A percentile compares a stretch with the other conserved stretches of the same genome.
Evolutionary conservation across 129 eudicot species (phyloP).

Genomic region (Rutidosis leptorrhynchoides): DNA sequence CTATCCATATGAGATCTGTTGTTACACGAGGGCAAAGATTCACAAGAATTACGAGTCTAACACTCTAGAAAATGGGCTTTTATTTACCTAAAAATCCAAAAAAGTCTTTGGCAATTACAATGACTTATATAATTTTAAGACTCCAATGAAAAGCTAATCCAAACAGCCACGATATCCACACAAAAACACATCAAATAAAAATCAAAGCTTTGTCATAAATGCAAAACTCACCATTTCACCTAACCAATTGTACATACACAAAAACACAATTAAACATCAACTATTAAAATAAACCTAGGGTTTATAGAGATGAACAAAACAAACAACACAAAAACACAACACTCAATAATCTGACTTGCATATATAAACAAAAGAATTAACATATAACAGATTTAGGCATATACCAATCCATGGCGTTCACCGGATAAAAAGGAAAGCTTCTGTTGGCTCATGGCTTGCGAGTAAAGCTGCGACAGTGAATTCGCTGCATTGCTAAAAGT

Average conservation of each 20-base stretch:
- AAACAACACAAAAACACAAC: neutral
- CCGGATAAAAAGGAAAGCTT: conserved; percentile 55
- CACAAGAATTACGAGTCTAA: neutral
- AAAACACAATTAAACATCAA: neutral
- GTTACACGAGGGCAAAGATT: neutral
- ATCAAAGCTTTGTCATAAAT: neutral
- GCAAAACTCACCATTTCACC: neutral
- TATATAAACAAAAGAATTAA: neutral
- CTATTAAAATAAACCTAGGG: neutral
- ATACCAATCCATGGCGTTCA: conserved; percentile 63
- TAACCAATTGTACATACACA: neutral
- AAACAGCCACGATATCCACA: neutral
- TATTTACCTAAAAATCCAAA: too few relatives aligned
- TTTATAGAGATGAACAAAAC: neutral
- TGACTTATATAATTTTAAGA: too few relatives aligned
- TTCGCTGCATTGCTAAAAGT: conserved; percentile 56
- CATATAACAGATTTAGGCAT: neutral
- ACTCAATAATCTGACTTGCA: neutral
- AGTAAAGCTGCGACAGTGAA: conserved; percentile 59
- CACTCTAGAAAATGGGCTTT: neutral
- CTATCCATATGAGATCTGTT: neutral
- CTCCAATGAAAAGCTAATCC: neutral
- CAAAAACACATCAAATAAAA: neutral
- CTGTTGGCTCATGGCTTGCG: conserved; percentile 49
- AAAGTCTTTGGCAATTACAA: neutral